A percentile compares a stretch with the other conserved stretches of the same genome.
Evolutionary conservation across 1,284 basidiomycete genomes (phyloP).

Genomic region (Marasmius oreades): DNA sequence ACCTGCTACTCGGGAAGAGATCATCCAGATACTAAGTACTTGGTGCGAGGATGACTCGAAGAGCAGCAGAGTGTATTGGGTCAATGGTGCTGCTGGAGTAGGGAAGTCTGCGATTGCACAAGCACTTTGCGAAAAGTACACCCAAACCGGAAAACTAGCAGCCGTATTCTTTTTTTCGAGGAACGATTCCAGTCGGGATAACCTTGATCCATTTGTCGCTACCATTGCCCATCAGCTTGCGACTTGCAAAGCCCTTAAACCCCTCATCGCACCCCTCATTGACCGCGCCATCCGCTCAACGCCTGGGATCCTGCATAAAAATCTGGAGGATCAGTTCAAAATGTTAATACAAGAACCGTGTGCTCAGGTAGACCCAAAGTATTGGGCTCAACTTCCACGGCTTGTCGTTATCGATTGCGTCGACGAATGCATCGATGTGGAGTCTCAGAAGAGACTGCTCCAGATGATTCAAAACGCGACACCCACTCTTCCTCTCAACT

Average conservation of each 20-base stretch:
- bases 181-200: neutral
- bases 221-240: neutral
- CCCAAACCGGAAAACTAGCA: neutral
- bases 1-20: neutral
- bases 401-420: constrained; percentile 1
- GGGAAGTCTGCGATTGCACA: neutral
- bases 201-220: neutral
- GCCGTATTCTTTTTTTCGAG: neutral
- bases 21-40: neutral
- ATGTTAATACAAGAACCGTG: neutral
- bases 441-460: neutral
- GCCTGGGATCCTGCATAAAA: neutral
- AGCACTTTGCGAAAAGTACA: neutral
- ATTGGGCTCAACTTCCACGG: neutral
- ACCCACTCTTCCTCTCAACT: neutral
- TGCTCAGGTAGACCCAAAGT: neutral
- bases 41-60: neutral
- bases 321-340: neutral
- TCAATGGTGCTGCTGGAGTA: neutral
- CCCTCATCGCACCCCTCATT: neutral
- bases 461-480: neutral
- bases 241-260: neutral
- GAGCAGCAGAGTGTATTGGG: neutral
- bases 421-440: neutral
- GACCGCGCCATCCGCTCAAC: neutral